A percentile compares a stretch with the other conserved stretches of the same genome.
These are phyloP conservation scores for Vachellia pachyceras DNA, from an alignment of 306 rosid species.

Conservation along the genomic window DNA sequence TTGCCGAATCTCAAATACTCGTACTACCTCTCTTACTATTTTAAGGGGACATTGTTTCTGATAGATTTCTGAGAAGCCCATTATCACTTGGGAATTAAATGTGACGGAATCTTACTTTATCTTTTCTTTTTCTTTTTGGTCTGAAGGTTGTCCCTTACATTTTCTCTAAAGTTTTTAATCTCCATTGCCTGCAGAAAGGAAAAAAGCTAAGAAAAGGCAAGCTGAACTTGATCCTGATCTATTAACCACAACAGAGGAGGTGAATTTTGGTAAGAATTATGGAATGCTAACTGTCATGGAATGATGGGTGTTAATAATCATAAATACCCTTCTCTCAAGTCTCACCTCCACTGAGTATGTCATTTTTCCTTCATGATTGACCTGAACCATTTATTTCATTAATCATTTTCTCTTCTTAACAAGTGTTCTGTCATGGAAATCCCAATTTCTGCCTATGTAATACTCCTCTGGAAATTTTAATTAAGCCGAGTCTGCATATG, in stretches of 20 bases:
- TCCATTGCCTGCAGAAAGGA: slow-evolving; percentile 37
- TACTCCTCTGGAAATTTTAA: slow-evolving; percentile 14
- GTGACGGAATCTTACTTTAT: background rate
- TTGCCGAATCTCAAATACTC: slow-evolving; percentile 13
- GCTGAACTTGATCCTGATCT: slow-evolving; percentile 48
- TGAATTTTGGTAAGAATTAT: slow-evolving; percentile 47
- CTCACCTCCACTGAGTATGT: background rate
- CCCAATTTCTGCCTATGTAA: slow-evolving; percentile 22
- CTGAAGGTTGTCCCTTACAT: slow-evolving; percentile 8
- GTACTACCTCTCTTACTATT: background rate
- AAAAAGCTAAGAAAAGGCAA: slow-evolving; percentile 44
- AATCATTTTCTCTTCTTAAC: background rate
- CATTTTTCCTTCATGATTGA: background rate
- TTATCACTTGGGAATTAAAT: slow-evolving; percentile 5
- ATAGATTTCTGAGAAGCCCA: slow-evolving; percentile 29
- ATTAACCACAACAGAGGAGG: slow-evolving; percentile 34
- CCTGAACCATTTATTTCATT: background rate
- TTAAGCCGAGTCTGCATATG: background rate
- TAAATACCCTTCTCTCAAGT: background rate
- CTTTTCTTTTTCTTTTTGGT: background rate
- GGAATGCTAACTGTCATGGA: background rate
- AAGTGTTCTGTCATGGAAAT: background rate
- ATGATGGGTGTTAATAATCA: background rate
- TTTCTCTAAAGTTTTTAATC: slow-evolving; percentile 33
- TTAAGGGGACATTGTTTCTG: slow-evolving; percentile 15